Conservation (phyloP, 768 basidiomycete species). For the Macrocybe gigantea region DNA sequence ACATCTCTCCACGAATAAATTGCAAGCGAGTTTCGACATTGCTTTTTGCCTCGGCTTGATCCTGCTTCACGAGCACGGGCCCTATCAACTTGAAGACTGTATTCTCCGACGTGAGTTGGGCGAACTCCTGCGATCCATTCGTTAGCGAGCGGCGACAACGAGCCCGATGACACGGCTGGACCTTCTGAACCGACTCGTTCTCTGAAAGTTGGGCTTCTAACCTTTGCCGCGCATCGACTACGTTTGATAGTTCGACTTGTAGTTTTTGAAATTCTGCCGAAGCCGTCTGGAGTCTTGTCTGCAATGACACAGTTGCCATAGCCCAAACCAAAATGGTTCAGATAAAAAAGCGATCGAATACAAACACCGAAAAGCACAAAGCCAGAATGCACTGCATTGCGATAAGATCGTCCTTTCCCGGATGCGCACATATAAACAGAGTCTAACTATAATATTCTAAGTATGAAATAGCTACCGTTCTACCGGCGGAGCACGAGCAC, state of each 20-base stretch:
- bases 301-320: conserved; percentile 42
- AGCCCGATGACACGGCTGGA: conserved; percentile 15
- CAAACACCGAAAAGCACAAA: no score
- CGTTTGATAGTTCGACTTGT: conserved; percentile 64
- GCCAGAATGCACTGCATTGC: no score
- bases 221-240: conserved; percentile 76
- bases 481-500: no score
- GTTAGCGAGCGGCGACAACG: not conserved
- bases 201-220: conserved; percentile 90
- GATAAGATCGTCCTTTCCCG: conserved; percentile 6
- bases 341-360: not conserved
- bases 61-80: conserved; percentile 86
- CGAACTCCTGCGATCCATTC: conserved; percentile 66
- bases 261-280: conserved; percentile 78
- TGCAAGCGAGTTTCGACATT: conserved; percentile 89
- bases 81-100: conserved; percentile 88
- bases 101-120: conserved; percentile 65
- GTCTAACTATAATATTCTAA: not conserved
- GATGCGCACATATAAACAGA: not conserved
- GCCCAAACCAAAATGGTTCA: not conserved
- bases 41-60: conserved; percentile 76
- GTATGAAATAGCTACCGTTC: not conserved
- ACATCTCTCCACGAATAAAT: conserved; percentile 89
- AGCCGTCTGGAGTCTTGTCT: conserved; percentile 56
- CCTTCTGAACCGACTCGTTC: conserved; percentile 91